phyloP scores from a whole-genome alignment of 306 rosid species.

The Pterocarpus macrocarpus region DNA sequence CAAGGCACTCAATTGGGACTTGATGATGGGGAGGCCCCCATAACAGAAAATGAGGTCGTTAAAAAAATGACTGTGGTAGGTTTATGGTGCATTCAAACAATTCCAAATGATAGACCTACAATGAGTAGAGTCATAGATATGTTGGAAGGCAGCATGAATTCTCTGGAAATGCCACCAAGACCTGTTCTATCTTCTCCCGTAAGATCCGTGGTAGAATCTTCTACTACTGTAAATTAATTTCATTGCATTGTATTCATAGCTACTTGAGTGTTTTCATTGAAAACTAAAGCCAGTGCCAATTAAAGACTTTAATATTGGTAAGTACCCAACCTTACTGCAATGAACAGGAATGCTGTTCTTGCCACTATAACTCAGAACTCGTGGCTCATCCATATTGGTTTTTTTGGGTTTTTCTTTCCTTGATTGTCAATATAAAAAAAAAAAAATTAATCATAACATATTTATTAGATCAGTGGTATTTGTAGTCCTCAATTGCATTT shows the following conservation, averaged over 20 bases:
- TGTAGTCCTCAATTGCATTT: no score
- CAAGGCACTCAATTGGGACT: background rate
- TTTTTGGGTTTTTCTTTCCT: no score
- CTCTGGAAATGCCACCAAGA: conserved; percentile 55
- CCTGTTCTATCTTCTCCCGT: conserved; percentile 46
- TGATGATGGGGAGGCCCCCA: background rate
- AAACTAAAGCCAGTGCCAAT: background rate
- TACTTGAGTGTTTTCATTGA: background rate
- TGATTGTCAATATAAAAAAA: no score
- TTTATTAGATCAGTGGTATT: no score
- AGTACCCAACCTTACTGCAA: no score
- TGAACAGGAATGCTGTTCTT: no score
- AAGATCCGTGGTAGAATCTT: background rate
- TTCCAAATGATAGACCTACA: conserved; percentile 52
- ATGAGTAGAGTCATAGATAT: conserved; percentile 66
- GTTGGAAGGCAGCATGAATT: conserved; percentile 52
- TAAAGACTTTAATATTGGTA: no score
- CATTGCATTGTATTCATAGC: background rate
- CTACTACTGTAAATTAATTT: background rate
- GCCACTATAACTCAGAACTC: no score
- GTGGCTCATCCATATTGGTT: no score
- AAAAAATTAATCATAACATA: no score
- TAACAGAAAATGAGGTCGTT: conserved; percentile 44
- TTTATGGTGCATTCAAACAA: conserved; percentile 57
- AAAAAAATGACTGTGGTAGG: conserved; percentile 57